phyloP scores from a whole-genome alignment of 495 filamentous ascomycete genomes.

The Aspergillus sparsus region DNA sequence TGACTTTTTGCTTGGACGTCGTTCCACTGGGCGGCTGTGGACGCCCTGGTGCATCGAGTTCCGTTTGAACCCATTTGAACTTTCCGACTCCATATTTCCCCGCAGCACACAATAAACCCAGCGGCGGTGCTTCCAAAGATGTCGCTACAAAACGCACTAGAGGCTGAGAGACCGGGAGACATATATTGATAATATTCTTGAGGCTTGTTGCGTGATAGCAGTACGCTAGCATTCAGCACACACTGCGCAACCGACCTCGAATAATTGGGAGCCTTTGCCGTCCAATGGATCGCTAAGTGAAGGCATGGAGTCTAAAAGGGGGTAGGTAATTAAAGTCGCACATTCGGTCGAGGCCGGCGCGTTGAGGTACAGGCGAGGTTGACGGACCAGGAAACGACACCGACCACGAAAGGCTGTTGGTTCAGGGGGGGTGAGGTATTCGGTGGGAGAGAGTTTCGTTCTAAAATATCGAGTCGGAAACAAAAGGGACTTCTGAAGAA shows the following conservation, averaged over 20 bases:
- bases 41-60: slow-evolving; percentile 46
- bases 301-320: slow-evolving; percentile 48
- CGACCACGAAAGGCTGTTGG: slow-evolving; percentile 17
- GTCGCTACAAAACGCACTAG: slow-evolving; percentile 27
- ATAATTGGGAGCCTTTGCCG: slow-evolving; percentile 40
- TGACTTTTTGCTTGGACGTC: slow-evolving; percentile 54
- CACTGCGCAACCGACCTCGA: slow-evolving; percentile 39
- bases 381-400: slow-evolving; percentile 23
- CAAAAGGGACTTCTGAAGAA: slow-evolving; percentile 3
- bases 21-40: slow-evolving; percentile 49
- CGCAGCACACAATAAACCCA: slow-evolving; percentile 19
- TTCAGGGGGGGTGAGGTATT: slow-evolving; percentile 14
- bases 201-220: slow-evolving; percentile 33
- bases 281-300: slow-evolving; percentile 42
- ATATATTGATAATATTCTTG: slow-evolving; percentile 20
- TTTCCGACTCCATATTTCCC: slow-evolving; percentile 48
- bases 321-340: slow-evolving; percentile 31
- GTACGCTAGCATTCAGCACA: slow-evolving; percentile 28
- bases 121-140: slow-evolving; percentile 24
- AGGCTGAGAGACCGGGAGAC: slow-evolving; percentile 20
- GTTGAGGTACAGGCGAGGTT: slow-evolving; percentile 34
- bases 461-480: slow-evolving; percentile 19
- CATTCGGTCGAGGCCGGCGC: slow-evolving; percentile 39
- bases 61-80: slow-evolving; percentile 45
- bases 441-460: slow-evolving; percentile 9